Percentiles rank a stretch among this genome's conserved stretches.
Evolutionary conservation across 1,284 basidiomycete species (phyloP).

Genomic region (Marasmius oreades): DNA sequence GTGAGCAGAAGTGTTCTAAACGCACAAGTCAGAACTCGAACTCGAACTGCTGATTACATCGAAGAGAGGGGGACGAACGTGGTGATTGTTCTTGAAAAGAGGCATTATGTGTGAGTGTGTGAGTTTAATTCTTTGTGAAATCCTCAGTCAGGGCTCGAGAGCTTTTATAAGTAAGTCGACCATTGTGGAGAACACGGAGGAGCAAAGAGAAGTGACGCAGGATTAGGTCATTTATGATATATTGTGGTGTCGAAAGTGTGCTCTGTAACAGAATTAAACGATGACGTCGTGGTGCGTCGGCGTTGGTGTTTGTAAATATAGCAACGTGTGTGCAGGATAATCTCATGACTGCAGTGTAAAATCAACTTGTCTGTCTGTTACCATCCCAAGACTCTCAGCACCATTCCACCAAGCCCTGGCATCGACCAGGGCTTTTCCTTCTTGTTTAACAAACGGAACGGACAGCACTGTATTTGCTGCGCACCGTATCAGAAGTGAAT

Average conservation of each 20-base stretch:
- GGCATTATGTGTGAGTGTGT: conserved; percentile 19
- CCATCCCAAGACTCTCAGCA: conserved; percentile 30
- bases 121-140: not conserved
- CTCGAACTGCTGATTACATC: too few relatives aligned
- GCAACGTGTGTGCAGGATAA: not conserved
- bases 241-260: not conserved
- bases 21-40: not conserved
- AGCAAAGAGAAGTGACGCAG: conserved; percentile 1
- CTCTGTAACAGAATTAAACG: not conserved
- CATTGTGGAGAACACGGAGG: conserved; percentile 1
- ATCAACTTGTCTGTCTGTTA: conserved; percentile 7
- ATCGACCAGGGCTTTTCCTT: conserved; percentile 48
- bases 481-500: conserved; percentile 47
- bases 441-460: conserved; percentile 54
- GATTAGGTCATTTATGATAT: conserved; percentile 1
- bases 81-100: conserved; percentile 19
- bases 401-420: conserved; percentile 64
- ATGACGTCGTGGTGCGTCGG: not conserved
- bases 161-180: not conserved
- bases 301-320: too few relatives aligned
- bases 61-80: conserved; percentile 7
- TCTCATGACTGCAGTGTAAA: not conserved
- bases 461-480: conserved; percentile 43
- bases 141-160: not conserved
- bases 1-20: not conserved